A percentile compares a stretch with the other conserved stretches of the same genome.
Evolutionary conservation across 192 early-diverging fungal genomes (phyloP).

Genomic region (Backusella psychrophila): DNA sequence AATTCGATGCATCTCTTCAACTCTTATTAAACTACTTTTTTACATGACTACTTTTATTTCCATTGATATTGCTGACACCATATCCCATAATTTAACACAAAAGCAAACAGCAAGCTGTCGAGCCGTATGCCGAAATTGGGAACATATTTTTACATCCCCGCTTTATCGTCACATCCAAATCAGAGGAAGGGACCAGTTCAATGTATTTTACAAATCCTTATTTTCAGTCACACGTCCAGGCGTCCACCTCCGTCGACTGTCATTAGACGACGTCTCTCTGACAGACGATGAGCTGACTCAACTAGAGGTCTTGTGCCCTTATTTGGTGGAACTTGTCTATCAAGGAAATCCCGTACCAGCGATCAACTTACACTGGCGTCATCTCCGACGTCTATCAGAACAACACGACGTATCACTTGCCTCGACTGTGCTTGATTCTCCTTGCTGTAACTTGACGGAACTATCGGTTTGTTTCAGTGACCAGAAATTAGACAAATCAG

Average conservation of each 20-base stretch:
- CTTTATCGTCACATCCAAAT: neutral
- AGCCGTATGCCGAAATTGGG: neutral
- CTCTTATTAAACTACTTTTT: neutral
- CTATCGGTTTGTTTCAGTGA: neutral
- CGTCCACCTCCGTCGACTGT: neutral
- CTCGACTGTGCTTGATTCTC: neutral
- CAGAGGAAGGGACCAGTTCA: neutral
- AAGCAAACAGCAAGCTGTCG: neutral
- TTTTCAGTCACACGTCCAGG: neutral
- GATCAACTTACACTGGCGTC: neutral
- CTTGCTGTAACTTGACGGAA: neutral
- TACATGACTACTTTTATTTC: neutral
- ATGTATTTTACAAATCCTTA: neutral
- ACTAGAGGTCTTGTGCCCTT: neutral
- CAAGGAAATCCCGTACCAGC: neutral
- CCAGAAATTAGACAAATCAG: neutral
- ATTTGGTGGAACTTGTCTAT: neutral
- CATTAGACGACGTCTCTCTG: neutral
- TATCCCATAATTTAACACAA: neutral
- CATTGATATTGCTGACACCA: neutral
- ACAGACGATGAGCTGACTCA: neutral
- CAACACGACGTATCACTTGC: neutral
- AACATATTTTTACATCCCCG: neutral
- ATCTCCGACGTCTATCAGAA: constrained; percentile 3
- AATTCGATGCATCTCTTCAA: neutral